phyloP scores from a whole-genome alignment of 1,139 yeast genomes.

The Hyphopichia wangnamkhiaoensis region DNA sequence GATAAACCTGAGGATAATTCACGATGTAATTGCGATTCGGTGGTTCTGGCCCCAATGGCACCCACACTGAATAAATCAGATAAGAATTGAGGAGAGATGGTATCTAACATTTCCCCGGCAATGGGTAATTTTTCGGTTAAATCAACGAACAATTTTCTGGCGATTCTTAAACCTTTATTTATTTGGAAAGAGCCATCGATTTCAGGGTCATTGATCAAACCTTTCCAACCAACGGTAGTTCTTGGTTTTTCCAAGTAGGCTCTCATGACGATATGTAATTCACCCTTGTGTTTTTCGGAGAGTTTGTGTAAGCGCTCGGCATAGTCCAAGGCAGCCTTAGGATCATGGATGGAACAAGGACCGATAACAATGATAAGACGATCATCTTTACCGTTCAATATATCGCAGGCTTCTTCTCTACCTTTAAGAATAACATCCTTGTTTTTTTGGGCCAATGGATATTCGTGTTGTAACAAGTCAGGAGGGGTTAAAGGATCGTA shows the following conservation, averaged over 20 bases:
- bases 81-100: slow-evolving; percentile 96
- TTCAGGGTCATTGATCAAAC: slow-evolving; percentile 95
- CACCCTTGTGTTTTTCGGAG: slow-evolving; percentile 69
- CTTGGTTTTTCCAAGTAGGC: slow-evolving; percentile 98
- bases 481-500: slow-evolving; percentile 93
- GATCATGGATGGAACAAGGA: slow-evolving; percentile 96
- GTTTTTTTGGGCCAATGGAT: slow-evolving; percentile 63
- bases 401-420: slow-evolving; percentile 71
- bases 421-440: slow-evolving; percentile 73
- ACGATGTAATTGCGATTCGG: slow-evolving; percentile 97
- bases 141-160: slow-evolving; percentile 83
- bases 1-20: slow-evolving; percentile 95
- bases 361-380: slow-evolving; percentile 84
- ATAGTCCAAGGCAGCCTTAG: slow-evolving; percentile 85
- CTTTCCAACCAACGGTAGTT: slow-evolving; percentile 99
- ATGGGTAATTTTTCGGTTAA: slow-evolving; percentile 82
- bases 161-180: slow-evolving; percentile 88
- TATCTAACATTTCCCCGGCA: slow-evolving; percentile 97
- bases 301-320: slow-evolving; percentile 68
- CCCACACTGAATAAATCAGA: slow-evolving; percentile 92
- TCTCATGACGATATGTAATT: slow-evolving; percentile 87
- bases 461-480: slow-evolving; percentile 76
- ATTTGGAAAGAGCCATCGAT: slow-evolving; percentile 90
- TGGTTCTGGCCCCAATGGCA: slow-evolving; percentile 98
- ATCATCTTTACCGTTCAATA: slow-evolving; percentile 75